Base-by-base conservation (phyloP, 805 yeast genomes). In the Diddensiella caesifluorescens region DNA sequence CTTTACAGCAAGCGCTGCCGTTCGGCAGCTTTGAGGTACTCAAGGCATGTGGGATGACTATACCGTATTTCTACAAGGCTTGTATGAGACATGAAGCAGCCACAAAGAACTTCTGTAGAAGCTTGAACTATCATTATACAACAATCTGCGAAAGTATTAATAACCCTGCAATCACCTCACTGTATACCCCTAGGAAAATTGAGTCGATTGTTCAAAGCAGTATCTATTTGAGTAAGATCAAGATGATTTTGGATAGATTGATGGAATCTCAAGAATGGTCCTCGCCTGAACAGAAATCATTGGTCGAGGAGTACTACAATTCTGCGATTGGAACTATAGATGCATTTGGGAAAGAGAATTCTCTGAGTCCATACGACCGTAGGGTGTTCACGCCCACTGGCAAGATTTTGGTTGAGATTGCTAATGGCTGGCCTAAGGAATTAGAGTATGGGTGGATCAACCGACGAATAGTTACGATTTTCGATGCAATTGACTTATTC, bases 61-160 rank as follows among this genome's bases (percentile, higher is more conserved):
- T 90, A 12, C 96, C 97, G 0, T 87, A 86, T 60, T 90, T 88
- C 59, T 90, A 85, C 65, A 85, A 88, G 56, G 95, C 97, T 0
- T 85, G 84, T 53, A 85, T 88, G 70, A 71, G 97, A 44, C 97
- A 90, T 61, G 95, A 89, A 61, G 95, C 96, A 5, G 95, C 95
- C 15, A 75, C 92, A 7, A 79, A 78, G 49, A 70, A 73, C 40
- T 86, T 86, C 51, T 64, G 71, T 13, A 51, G 63, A 13, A 70
- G 67, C 27, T 63, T 77, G 18, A 67, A 65, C 20, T 61, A 59
- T 2, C 72, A 79, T 44, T 53, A 70, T 4, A 53, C 57, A 2
- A 64, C 64, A 21, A 58, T 74, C 33, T 33, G 33, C 29, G 25
- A 30, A 15, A 22, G 22, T 15, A 15, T 28, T 20, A 23, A n/a